Evolutionary conservation across 2,329 filamentous ascomycete genomes (phyloP), one percentile per base, ranked within the genome.

Genomic region (Clonostachys solani): DNA sequence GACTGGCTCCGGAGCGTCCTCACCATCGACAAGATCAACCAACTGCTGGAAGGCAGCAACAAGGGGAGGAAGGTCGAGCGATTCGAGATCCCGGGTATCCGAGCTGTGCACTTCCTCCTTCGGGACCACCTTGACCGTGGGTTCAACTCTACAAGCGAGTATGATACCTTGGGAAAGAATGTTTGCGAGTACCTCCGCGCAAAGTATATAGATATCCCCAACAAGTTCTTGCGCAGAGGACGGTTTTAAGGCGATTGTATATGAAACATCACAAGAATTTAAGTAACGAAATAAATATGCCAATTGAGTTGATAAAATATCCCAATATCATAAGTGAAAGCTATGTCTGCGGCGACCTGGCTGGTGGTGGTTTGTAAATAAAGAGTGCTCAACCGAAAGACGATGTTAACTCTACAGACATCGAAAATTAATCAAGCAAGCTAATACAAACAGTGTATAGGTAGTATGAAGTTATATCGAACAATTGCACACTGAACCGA

Each of bases 141-240:
- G 2, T 69, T 64, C 54, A 62, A 68, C 49, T 60, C 65, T 34
- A 66, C 61, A 45, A 59, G 53, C n/a, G 63, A 59, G 12, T 69
- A 71, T 50, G 70, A 73, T 50, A 67, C 64, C 5, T 52, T 73
- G 44, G 71, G 68, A 1, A 75, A 74, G 65, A 71, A 71, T 49
- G 52, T 64, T 33, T 63, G 60, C 44, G 70, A 73, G 60, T 73
- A 70, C 50, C 49, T 74, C 41, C 55, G 69, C 43, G 63, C 64
- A 7, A 72, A 67, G 54, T 58, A 59, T 33, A 64, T 74, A 5
- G 68, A 73, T 48, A 58, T 73, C 7, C 71, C 68, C 6, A 62
- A 64, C 33, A 56, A 59, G 48, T 73, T 73, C 54, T 54, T 72
- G 12, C 58, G 67, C 35, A 57, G 69, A 44, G 68, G 68, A 2